These are phyloP conservation scores for Thermomucor indicae-seudaticae DNA, from an alignment of 371 early-diverging fungal species.

Conservation along the genomic window DNA sequence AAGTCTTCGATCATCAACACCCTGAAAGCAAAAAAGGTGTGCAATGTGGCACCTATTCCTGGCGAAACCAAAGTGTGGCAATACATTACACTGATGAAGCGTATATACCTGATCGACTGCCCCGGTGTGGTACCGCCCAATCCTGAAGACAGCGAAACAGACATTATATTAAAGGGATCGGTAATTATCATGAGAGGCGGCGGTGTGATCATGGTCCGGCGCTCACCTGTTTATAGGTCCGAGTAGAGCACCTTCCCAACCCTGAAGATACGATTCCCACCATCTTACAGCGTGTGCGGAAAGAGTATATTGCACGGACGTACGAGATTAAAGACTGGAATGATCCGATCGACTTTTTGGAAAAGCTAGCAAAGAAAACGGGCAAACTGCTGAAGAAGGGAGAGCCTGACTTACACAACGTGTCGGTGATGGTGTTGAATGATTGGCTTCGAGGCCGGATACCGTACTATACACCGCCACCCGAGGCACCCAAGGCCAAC, in stretches of 20 bases:
- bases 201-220: background rate
- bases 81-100: constrained; percentile 98
- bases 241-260: constrained; percentile 91
- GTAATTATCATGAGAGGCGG: constrained; percentile 40
- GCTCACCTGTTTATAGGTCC: constrained; percentile 38
- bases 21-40: constrained; percentile 94
- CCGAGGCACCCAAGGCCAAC: constrained; percentile 39
- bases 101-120: constrained; percentile 99
- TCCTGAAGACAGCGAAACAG: constrained; percentile 84
- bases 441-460: constrained; percentile 99
- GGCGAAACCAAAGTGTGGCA: constrained; percentile 99
- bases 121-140: constrained; percentile 98
- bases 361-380: constrained; percentile 82
- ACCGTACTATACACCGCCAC: constrained; percentile 92
- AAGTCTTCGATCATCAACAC: constrained; percentile 99
- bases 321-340: constrained; percentile 86
- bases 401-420: constrained; percentile 92
- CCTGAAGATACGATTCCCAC: constrained; percentile 95
- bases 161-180: constrained; percentile 98
- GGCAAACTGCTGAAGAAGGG: constrained; percentile 98
- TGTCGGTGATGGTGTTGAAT: constrained; percentile 96
- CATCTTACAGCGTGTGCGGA: constrained; percentile 83
- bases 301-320: constrained; percentile 85
- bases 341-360: constrained; percentile 88
- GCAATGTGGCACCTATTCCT: constrained; percentile 98